These are phyloP conservation scores for Colletotrichum cuscutae DNA, from an alignment of 2,329 filamentous ascomycete species.

Conservation along the genomic window DNA sequence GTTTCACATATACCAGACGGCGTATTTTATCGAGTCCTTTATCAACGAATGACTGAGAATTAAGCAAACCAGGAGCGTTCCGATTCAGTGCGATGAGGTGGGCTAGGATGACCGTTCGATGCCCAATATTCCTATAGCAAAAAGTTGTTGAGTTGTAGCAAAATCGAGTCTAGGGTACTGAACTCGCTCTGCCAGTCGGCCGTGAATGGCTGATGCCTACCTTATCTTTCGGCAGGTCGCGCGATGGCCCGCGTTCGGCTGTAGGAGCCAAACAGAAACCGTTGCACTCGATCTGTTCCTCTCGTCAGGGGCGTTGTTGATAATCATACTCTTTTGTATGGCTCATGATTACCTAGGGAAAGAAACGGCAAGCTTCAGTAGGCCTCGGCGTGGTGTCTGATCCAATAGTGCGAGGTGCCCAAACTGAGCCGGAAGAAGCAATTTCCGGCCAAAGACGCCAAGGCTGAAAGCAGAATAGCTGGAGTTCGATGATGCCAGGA, in stretches of 20 bases:
- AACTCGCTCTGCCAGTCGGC: background rate
- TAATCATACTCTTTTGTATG: background rate
- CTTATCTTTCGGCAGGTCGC: background rate
- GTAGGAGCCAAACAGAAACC: background rate
- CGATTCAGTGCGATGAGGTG: background rate
- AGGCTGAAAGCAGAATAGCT: background rate
- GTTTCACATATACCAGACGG: slow-evolving; percentile 28
- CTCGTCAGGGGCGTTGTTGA: background rate
- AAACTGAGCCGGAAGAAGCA: background rate
- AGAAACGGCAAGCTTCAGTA: background rate
- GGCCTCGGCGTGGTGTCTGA: background rate
- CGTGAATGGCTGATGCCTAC: background rate
- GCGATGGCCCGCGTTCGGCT: background rate
- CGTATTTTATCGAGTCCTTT: background rate
- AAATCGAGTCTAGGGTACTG: background rate
- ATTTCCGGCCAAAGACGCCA: background rate
- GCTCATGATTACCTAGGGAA: background rate
- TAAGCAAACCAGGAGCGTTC: background rate
- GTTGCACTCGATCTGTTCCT: background rate
- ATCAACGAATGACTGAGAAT: background rate
- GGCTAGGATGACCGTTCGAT: background rate
- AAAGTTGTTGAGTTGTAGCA: background rate
- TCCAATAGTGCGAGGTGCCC: background rate
- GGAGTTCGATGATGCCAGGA: background rate
- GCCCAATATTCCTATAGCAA: background rate